phyloP scores from a whole-genome alignment of 768 basidiomycete genomes.

The Boletus bicolor region DNA sequence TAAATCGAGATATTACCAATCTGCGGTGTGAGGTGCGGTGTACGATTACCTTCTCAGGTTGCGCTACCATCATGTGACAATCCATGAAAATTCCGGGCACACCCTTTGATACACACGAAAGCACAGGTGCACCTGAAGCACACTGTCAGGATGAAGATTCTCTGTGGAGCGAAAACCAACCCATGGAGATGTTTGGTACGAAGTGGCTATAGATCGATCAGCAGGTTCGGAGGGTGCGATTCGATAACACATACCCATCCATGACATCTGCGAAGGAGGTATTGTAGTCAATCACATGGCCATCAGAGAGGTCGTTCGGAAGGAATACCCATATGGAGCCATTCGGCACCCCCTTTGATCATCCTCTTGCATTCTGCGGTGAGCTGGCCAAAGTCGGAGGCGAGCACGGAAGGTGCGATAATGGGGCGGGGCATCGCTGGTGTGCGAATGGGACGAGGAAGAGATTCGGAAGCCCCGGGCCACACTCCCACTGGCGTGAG shows the following conservation, averaged over 20 bases:
- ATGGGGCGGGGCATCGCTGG: slow-evolving; percentile 77
- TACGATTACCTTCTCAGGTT: slow-evolving; percentile 77
- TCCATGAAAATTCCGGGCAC: slow-evolving; percentile 99
- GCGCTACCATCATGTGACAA: slow-evolving; percentile 99
- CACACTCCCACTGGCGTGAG: slow-evolving; percentile 6
- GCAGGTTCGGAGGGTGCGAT: neutral
- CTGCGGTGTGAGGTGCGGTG: neutral
- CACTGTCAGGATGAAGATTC: slow-evolving; percentile 10
- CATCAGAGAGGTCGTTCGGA: slow-evolving; percentile 2
- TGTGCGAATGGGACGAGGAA: slow-evolving; percentile 7
- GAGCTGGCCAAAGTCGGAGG: slow-evolving; percentile 94
- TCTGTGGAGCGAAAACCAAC: slow-evolving; percentile 37
- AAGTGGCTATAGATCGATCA: slow-evolving; percentile 67
- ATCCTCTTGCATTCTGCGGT: slow-evolving; percentile 94
- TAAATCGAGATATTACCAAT: neutral
- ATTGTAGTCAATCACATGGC: slow-evolving; percentile 8
- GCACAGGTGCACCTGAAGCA: slow-evolving; percentile 74
- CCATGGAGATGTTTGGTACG: slow-evolving; percentile 98
- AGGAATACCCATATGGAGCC: slow-evolving; percentile 90
- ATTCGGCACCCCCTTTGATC: slow-evolving; percentile 93
- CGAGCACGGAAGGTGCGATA: slow-evolving; percentile 95
- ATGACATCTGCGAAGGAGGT: slow-evolving; percentile 72
- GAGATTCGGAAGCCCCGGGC: neutral
- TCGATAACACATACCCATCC: slow-evolving; percentile 69
- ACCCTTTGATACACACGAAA: slow-evolving; percentile 78